phyloP scores from a whole-genome alignment of 2,329 filamentous ascomycete genomes.

The Thielaviopsis euricoi region DNA sequence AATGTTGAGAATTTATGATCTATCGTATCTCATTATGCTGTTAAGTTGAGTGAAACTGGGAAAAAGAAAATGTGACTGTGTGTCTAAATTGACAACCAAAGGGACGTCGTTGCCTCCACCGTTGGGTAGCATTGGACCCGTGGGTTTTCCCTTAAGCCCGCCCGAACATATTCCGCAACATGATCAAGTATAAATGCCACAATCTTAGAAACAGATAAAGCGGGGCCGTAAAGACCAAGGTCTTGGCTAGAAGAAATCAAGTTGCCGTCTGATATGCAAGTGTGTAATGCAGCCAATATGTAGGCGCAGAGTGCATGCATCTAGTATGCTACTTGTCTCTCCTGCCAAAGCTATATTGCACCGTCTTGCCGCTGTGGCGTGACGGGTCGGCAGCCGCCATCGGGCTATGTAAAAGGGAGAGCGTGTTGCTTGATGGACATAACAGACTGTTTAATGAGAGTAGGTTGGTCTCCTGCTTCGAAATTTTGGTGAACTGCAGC shows the following conservation, averaged over 20 bases:
- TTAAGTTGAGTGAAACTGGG: neutral
- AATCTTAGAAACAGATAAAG: too few relatives aligned
- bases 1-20: neutral
- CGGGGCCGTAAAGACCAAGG: too few relatives aligned
- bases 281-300: neutral
- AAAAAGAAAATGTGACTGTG: neutral
- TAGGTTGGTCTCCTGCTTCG: neutral
- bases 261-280: too few relatives aligned
- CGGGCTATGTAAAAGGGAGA: too few relatives aligned
- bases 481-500: neutral
- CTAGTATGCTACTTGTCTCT: neutral
- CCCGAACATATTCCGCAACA: too few relatives aligned
- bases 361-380: neutral
- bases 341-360: neutral
- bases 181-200: too few relatives aligned
- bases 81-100: neutral
- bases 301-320: neutral
- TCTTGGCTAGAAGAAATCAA: too few relatives aligned
- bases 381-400: neutral
- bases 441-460: too few relatives aligned
- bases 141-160: neutral
- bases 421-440: neutral
- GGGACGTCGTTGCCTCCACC: neutral
- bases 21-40: neutral
- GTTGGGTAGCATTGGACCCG: neutral